Evolutionary conservation across 768 basidiomycete species (phyloP).

Genomic region (Tulasnella sp.): DNA sequence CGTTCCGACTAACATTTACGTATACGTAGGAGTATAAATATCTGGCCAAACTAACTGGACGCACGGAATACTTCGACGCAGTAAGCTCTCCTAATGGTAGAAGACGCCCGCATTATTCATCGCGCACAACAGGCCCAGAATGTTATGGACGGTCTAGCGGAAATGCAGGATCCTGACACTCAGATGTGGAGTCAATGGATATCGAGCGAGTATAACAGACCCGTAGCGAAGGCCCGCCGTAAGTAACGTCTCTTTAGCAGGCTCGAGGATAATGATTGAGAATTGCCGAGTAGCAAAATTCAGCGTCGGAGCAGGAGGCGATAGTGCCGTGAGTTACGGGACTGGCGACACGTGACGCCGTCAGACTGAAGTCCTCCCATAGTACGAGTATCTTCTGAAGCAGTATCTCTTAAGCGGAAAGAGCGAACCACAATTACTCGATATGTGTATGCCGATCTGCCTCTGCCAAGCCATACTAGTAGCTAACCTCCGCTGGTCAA

Average conservation of each 20-base stretch:
- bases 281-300: not conserved
- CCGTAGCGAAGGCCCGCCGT: not conserved
- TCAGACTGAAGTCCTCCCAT: not conserved
- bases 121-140: not conserved
- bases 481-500: not conserved
- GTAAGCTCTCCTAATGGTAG: not conserved
- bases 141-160: not conserved
- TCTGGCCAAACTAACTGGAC: constrained; percentile 65
- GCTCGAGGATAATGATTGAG: not conserved
- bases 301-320: not conserved
- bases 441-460: constrained; percentile 44
- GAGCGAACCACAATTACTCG: constrained; percentile 46
- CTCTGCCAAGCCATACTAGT: not conserved
- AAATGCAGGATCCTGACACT: not conserved
- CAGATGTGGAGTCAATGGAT: not conserved
- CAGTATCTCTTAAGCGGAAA: constrained; percentile 56
- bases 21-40: constrained; percentile 57
- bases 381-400: constrained; percentile 66
- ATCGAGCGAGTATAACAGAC: not conserved
- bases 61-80: constrained; percentile 45
- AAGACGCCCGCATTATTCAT: not conserved
- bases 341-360: not conserved
- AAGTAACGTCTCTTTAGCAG: not conserved
- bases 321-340: constrained; percentile 10
- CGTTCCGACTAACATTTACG: too few relatives aligned